These are phyloP conservation scores for Solanum peruvianum DNA, from an alignment of 257 asterid species.

Conservation along the genomic window DNA sequence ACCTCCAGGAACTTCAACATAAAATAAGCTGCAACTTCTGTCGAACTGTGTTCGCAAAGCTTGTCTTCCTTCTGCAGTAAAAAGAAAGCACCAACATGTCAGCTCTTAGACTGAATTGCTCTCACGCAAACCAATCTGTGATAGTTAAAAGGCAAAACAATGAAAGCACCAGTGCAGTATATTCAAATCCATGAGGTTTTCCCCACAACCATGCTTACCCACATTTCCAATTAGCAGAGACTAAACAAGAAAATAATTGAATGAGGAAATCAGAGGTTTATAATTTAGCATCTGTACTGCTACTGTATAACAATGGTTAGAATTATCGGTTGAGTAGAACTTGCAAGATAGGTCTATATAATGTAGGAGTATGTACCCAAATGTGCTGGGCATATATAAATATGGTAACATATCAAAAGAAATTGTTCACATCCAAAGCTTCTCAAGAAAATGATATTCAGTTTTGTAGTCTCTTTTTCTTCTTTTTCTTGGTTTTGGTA, in stretches of 20 bases:
- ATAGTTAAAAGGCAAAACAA: not conserved
- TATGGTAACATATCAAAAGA: not conserved
- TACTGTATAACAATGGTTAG: not conserved
- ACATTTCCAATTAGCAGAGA: not conserved
- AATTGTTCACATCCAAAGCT: not conserved
- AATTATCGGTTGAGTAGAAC: not conserved
- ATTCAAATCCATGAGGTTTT: not conserved
- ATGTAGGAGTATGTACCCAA: not conserved
- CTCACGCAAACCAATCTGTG: not conserved
- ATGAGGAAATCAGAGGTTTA: not conserved
- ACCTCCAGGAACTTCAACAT: conserved; percentile 88
- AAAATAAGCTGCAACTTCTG: conserved; percentile 59
- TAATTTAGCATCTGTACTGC: not conserved
- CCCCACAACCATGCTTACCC: not conserved
- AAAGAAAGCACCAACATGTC: conserved; percentile 1
- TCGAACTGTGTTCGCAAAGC: conserved; percentile 40
- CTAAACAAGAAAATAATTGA: not conserved
- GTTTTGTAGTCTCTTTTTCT: not conserved
- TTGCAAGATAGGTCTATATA: not conserved
- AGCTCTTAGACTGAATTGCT: not conserved
- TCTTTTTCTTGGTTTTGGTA: not conserved
- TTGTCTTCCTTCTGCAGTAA: conserved; percentile 54
- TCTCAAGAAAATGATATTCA: not conserved
- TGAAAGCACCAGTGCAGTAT: not conserved
- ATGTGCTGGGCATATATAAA: not conserved